A percentile compares a stretch with the other conserved stretches of the same genome.
phyloP scores from a whole-genome alignment of 345 rosid genomes.

The Hibiscus syriacus region DNA sequence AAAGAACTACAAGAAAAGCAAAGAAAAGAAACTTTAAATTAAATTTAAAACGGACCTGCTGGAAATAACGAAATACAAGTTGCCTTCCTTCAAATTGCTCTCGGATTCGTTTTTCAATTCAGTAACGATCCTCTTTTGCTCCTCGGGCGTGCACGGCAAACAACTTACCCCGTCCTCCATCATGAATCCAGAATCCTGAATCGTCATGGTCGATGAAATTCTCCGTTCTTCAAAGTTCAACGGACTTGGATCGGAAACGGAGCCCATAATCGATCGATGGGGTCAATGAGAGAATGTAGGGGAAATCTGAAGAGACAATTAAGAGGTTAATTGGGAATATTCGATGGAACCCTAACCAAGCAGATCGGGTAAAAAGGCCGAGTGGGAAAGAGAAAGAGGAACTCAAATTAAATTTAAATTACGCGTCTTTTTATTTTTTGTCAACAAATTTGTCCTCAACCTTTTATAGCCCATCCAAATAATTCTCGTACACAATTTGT shows the following conservation, averaged over 20 bases:
- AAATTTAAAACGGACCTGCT: slow-evolving; percentile 30
- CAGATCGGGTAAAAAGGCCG: neutral
- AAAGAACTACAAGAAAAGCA: neutral
- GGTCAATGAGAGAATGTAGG: slow-evolving; percentile 2
- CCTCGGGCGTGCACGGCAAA: slow-evolving; percentile 49
- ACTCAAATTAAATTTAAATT: slow-evolving; percentile 1
- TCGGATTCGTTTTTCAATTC: slow-evolving; percentile 54
- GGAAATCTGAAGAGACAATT: slow-evolving; percentile 1
- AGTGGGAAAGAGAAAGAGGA: neutral
- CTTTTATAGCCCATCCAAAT: slow-evolving; percentile 23
- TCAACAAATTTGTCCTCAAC: no score
- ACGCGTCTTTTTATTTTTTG: no score
- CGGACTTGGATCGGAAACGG: slow-evolving; percentile 1
- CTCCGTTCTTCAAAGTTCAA: neutral
- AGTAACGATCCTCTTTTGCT: slow-evolving; percentile 57
- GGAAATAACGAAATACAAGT: slow-evolving; percentile 67
- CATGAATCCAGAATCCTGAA: slow-evolving; percentile 42
- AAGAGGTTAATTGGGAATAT: neutral
- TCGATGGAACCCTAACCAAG: slow-evolving; percentile 22
- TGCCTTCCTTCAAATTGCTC: slow-evolving; percentile 55
- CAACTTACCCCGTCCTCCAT: slow-evolving; percentile 53
- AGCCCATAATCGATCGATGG: slow-evolving; percentile 6
- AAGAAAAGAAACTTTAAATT: neutral
- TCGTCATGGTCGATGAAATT: slow-evolving; percentile 36
- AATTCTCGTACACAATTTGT: neutral